A percentile compares a stretch with the other conserved stretches of the same genome.
Evolutionary conservation across 2,329 filamentous ascomycete genomes (phyloP).

Genomic region (Aspergillus nomiae): DNA sequence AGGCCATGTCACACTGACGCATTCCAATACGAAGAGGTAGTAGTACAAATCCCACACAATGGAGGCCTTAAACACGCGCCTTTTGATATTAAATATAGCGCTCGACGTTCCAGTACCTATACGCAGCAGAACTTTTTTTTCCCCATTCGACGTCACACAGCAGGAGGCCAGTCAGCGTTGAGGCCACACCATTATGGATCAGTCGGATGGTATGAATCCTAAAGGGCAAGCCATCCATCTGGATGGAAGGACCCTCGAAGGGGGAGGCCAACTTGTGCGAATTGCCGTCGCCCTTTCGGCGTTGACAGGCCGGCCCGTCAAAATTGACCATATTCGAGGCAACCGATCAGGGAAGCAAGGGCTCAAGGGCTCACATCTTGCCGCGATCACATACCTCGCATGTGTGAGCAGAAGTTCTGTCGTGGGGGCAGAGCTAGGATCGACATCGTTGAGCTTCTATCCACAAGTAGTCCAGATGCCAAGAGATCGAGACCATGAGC

Average conservation of each 20-base stretch:
- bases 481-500: conserved; percentile 11
- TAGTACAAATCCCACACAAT: not conserved
- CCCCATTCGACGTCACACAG: not conserved
- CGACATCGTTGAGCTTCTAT: conserved; percentile 36
- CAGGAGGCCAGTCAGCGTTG: not conserved
- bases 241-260: conserved; percentile 61
- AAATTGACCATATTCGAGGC: conserved; percentile 57
- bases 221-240: conserved; percentile 37
- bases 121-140: not conserved
- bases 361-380: conserved; percentile 60
- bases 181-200: not conserved
- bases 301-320: conserved; percentile 53
- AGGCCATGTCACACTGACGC: not conserved
- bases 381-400: conserved; percentile 56
- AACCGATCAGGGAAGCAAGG: conserved; percentile 54
- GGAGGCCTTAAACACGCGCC: not conserved
- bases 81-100: not conserved
- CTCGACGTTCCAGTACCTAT: not conserved
- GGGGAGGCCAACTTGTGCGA: conserved; percentile 63
- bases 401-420: conserved; percentile 50
- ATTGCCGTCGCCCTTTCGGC: conserved; percentile 58
- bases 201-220: not conserved
- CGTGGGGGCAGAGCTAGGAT: conserved; percentile 38
- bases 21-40: not conserved
- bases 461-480: conserved; percentile 18